These are phyloP conservation scores for Didymella glomerata DNA, from an alignment of 2,329 filamentous ascomycete genomes.

Conservation along the genomic window DNA sequence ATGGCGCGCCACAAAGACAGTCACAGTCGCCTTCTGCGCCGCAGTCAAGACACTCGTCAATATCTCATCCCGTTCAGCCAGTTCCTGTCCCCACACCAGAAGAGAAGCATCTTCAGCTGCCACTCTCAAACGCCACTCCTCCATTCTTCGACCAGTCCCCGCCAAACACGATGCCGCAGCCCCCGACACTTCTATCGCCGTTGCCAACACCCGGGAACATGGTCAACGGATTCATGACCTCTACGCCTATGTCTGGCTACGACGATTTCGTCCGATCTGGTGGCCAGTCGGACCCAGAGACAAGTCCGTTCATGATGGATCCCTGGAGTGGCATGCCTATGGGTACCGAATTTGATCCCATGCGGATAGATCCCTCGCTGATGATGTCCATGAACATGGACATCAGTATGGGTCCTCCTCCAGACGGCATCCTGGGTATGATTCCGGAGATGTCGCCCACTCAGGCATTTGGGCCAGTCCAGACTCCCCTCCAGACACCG, in stretches of 20 bases:
- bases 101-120: conserved; percentile 39
- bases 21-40: conserved; percentile 44
- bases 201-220: conserved; percentile 50
- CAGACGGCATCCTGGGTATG: conserved; percentile 56
- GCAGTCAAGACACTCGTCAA: conserved; percentile 45
- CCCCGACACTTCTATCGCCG: conserved; percentile 49
- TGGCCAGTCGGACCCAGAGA: conserved; percentile 53
- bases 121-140: conserved; percentile 44
- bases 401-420: conserved; percentile 51
- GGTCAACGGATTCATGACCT: conserved; percentile 53
- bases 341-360: conserved; percentile 54
- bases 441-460: conserved; percentile 55
- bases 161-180: conserved; percentile 42
- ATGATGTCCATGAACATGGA: conserved; percentile 58
- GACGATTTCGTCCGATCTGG: conserved; percentile 55
- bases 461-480: conserved; percentile 51
- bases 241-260: conserved; percentile 57
- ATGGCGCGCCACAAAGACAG: conserved; percentile 35
- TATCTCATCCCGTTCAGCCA: conserved; percentile 45
- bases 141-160: conserved; percentile 55
- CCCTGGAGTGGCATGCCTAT: conserved; percentile 58
- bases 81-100: conserved; percentile 45
- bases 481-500: conserved; percentile 58
- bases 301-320: conserved; percentile 60
- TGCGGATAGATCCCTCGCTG: conserved; percentile 57